Conservation (phyloP, 2,329 filamentous ascomycete species). For the Microascus cirrosus region DNA sequence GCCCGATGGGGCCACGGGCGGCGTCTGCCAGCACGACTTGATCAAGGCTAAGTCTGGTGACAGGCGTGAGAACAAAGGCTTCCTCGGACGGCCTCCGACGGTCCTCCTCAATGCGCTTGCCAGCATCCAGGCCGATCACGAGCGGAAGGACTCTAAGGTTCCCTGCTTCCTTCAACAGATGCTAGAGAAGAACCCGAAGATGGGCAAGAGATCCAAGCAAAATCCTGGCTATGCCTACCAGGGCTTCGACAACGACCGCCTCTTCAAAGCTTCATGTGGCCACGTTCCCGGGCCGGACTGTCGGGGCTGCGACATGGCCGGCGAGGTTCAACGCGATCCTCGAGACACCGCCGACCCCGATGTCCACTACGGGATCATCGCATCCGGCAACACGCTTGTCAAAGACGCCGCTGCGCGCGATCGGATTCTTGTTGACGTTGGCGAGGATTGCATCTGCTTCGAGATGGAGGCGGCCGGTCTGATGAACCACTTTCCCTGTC, state of each 20-base stretch:
- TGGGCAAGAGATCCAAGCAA: constrained; percentile 3
- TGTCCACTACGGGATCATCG: constrained; percentile 11
- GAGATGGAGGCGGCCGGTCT: too few species aligned
- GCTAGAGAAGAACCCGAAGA: constrained; percentile 5
- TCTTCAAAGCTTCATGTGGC: constrained; percentile 5
- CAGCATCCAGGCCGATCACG: constrained; percentile 3
- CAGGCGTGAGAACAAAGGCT: too few species aligned
- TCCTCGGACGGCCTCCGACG: not conserved
- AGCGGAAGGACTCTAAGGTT: constrained; percentile 5
- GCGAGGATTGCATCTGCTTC: too few species aligned
- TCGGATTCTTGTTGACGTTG: too few species aligned
- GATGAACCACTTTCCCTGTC: too few species aligned
- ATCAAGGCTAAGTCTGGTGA: too few species aligned
- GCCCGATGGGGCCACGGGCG: too few species aligned
- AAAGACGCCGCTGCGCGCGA: too few species aligned
- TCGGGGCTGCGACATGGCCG: not conserved
- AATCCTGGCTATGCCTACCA: constrained; percentile 4
- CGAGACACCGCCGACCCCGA: constrained; percentile 6
- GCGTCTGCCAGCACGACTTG: too few species aligned
- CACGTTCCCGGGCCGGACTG: constrained; percentile 6
- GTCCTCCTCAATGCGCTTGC: constrained; percentile 6
- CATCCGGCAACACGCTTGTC: too few species aligned
- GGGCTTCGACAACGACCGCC: constrained; percentile 4
- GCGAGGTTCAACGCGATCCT: not conserved
- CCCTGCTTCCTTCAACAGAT: constrained; percentile 3